Base-by-base conservation (phyloP, 305 asterid species). In the Solanum hybrid region DNA sequence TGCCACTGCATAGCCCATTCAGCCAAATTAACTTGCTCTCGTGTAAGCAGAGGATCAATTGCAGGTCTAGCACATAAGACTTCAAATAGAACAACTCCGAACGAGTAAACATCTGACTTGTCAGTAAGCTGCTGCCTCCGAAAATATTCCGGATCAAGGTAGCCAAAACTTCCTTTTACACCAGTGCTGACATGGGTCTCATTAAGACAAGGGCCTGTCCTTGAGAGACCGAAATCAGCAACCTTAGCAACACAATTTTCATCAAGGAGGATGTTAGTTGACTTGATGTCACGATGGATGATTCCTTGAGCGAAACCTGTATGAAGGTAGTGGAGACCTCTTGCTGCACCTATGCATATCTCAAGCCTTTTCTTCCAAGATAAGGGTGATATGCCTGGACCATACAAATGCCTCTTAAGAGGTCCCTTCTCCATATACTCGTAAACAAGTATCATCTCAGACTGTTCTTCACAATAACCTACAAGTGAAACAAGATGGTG, bases 131-230 rank as follows among this genome's bases (percentile, higher is more conserved):
- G 99, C 88, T 94, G 95, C 38, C 97, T 91, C 80, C 97, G 91
- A 80, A 96, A 97, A 38, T 97, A 97, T 77, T 97, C 99, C 0
- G 99, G 99, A 90, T 97, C 99, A 17, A 97, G 93, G 88, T 97
- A 97, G 26, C 99, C 99, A 14, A 97, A 97, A 89, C 99, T 97
- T 24, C 99, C 99, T 88, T 97, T 97, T 38, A 97, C 99, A 2
- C 97, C 98, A 0, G 99, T 97, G 93, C 98, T 97, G 37, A 97
- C 99, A 40, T 97, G 99, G 1, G 97, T 94, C 92, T 97, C 99
- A 56, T 96, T 77, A 1, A 96, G 93, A 88, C 98, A 94, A 2
- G 99, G 99, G 37, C 99, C 99, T 0, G 98, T 94, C 40, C 94
- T 95, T 6, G 99, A 97, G 29, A 97, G 96, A 14, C 99, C 99